Base-by-base conservation (phyloP, 352 stramenopile genomes). In the Blastocystis sp. region DNA sequence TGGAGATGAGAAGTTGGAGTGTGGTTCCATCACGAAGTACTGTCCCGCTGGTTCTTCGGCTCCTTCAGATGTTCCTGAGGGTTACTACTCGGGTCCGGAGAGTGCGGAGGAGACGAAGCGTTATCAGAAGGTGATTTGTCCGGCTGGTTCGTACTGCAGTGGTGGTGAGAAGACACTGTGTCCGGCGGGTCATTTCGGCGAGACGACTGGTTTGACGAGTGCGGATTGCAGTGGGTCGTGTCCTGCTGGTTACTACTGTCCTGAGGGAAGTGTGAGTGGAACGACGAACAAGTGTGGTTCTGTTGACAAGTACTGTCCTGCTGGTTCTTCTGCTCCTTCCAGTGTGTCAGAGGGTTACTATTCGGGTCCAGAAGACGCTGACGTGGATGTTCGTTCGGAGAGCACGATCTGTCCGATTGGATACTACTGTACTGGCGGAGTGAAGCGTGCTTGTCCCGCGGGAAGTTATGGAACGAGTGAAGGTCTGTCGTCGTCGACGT, bases 231-330 rank as follows among this genome's bases (percentile, higher is more conserved):
- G 48, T 65, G 71, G 71, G 41, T 23, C 60, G 4, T 81, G 71
- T 64, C 71, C 41, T 41, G n/a, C 43, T 53, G 71, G 71, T 2
- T 81, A 65, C 28, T 81, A 64, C n/a, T 81, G 71, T 64, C 48
- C 71, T 62, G 41, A 62, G 41, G 71, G 48, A 23, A 52, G 19
- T 53, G 43, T 48, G 0, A 11, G 19, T 21, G 28, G 10, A n/a
- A n/a, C 23, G 11, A 21, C 41, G 19, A 52, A 81, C 48, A 14
- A 23, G 52, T 81, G 70, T 81, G 70, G 70, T 65, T 21, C 19
- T 66, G 48, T 81, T 40, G 70, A 81, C 65, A 38, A 48, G 21
- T 43, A 81, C 43, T 45, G 71, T 81, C 43, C n/a, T 45, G 4
- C 9, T 28, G 43, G 19, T 23, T 40, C 28, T 45, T 7, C n/a